Base-by-base conservation (phyloP, 148 eudicot genomes). In the Vaccinium corymbosum region DNA sequence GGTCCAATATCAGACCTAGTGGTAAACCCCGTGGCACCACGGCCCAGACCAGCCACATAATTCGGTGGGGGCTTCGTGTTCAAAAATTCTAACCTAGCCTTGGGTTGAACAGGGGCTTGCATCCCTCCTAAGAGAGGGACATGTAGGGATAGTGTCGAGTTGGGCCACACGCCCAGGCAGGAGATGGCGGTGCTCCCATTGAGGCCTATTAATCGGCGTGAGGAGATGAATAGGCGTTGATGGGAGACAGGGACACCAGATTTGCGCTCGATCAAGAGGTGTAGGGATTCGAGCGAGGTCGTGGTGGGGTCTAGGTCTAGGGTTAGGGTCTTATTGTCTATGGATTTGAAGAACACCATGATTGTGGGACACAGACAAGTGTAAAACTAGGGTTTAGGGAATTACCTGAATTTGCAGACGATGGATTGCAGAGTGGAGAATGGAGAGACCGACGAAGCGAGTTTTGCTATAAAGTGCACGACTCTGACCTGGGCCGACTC, bases 1-100 rank as follows among this genome's bases (percentile, higher is more conserved):
- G 97, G 99, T 4, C 99, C 98, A 25, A 97, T 97, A 90, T 97
- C 98, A 0, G 99, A 97, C 84, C 98, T 92, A 64, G 99, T 97
- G 20, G 99, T 97, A 90, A 94, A 97, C 20, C 98, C 99, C 1
- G 98, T 97, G 0, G 98, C 98, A 57, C 98, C 99, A 87, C 99
- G 99, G 11, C 99, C 99, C 72, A 97, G 89, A 27, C 99, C 99
- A 1, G 98, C 98, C 8, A 94, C 99, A 76, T 97, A 97, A 84
- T 97, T 97, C 3, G 94, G 66, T 0, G 98, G 98, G 2, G 99
- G 98, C 15, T 89, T 93, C 15, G 94, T 86, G 84, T 91, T 91
- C 27, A 97, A 83, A 71, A 97, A 94, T 3, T 93, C 99, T 0
- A 92, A 74, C 84, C 93, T 85, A 14, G 55, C 46, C 84, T 92